Evolutionary conservation across 1,284 basidiomycete species (phyloP).

Genomic region (Cutaneotrichosporon cyanovorans): DNA sequence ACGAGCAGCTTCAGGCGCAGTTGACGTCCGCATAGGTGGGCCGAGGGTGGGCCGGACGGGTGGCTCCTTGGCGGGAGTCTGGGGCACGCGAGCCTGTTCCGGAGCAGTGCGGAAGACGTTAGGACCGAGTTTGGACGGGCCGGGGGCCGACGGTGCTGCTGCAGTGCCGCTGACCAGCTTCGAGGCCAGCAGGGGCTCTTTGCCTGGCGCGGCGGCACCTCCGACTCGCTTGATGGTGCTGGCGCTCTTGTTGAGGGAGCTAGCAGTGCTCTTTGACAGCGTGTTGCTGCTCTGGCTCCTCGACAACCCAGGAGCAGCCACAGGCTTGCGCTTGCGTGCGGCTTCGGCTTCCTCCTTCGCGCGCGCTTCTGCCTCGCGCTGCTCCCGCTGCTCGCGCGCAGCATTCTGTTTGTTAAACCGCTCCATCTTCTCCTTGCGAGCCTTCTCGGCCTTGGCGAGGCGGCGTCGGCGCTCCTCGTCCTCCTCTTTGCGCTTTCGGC

Average conservation of each 20-base stretch:
- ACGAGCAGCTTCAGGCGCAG: background rate
- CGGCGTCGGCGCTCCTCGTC: constrained; percentile 59
- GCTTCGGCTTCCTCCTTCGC: constrained; percentile 38
- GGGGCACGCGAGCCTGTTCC: too few relatives aligned
- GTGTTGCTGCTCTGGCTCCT: constrained; percentile 12
- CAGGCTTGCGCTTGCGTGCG: constrained; percentile 42
- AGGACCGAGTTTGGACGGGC: too few relatives aligned
- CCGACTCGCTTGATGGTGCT: constrained; percentile 25
- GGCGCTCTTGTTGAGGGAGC: constrained; percentile 8
- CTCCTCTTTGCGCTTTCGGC: constrained; percentile 45
- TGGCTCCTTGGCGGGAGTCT: background rate
- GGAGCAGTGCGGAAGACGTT: too few relatives aligned
- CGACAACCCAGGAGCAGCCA: constrained; percentile 18
- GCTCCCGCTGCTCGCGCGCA: constrained; percentile 18
- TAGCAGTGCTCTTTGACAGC: constrained; percentile 18
- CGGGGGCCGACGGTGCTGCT: too few relatives aligned
- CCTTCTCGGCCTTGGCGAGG: constrained; percentile 35
- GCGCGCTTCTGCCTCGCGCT: constrained; percentile 31
- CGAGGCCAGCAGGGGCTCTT: too few relatives aligned
- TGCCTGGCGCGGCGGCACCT: background rate
- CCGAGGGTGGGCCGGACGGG: constrained; percentile 22
- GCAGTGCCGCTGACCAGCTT: too few relatives aligned
- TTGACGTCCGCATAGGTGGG: constrained; percentile 31
- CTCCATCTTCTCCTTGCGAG: constrained; percentile 35
- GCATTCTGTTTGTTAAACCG: constrained; percentile 19